These are phyloP conservation scores for Fraxinus sp. DNA, from an alignment of 305 asterid genomes.

Conservation along the genomic window DNA sequence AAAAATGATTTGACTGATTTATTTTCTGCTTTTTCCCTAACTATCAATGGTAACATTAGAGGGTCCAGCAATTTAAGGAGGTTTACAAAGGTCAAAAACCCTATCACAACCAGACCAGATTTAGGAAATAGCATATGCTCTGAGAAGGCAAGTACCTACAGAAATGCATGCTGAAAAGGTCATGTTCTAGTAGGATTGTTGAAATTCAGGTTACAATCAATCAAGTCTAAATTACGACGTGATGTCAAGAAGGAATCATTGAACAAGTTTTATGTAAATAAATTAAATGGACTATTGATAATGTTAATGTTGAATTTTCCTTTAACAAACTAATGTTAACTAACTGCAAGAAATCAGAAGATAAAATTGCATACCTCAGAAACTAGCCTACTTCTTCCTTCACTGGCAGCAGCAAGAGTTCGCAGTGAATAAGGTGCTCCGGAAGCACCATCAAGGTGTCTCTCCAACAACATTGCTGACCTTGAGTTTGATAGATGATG, in stretches of 20 bases:
- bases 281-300: not conserved
- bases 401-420: constrained; percentile 61
- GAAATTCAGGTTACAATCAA: constrained; percentile 14
- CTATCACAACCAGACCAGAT: not conserved
- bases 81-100: not conserved
- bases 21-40: not conserved
- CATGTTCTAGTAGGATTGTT: not conserved
- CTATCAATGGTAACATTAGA: not conserved
- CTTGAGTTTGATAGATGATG: constrained; percentile 50
- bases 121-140: not conserved
- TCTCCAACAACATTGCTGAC: constrained; percentile 64
- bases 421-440: constrained; percentile 58
- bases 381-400: constrained; percentile 70
- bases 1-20: not conserved
- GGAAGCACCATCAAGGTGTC: constrained; percentile 59
- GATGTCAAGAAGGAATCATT: constrained; percentile 1
- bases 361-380: constrained; percentile 46
- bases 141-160: not conserved
- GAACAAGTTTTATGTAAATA: not conserved
- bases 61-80: not conserved
- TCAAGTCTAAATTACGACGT: constrained; percentile 2
- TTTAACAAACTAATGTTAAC: not conserved
- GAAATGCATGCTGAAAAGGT: not conserved
- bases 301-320: not conserved
- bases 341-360: not conserved